Base-by-base conservation (phyloP, 305 asterid genomes). In the Fraxinus ornus region DNA sequence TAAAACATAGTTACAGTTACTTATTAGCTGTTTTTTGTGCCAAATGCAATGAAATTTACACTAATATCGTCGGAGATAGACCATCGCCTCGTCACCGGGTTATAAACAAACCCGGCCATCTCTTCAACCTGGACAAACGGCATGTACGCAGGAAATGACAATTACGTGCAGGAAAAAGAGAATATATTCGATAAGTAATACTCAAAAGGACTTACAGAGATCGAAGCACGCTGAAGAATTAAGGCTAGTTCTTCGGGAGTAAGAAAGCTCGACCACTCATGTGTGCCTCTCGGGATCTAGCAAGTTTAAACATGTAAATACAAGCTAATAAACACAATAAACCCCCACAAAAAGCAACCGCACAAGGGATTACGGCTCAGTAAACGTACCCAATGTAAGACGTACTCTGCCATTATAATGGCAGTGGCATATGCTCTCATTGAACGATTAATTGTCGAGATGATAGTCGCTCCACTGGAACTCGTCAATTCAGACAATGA, bases 341-440 rank as follows among this genome's bases (percentile, higher is more conserved):
- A 2, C 4, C 8, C 30, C 22, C 41, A 52, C 6, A 47, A 47
- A 47, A 47, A 13, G 77, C 24, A 78, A 0, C 28, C 8, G 76
- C 6, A 24, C 17, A 39, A 80, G 79, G 64, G 73, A 80, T 78
- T 22, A 32, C 4, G 78, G 82, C 15, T 66, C 26, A 77, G 82
- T 68, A 79, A 60, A 74, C 89, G 79, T 94, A 96, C 98, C 99
- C 98, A 96, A 47, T 84, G 91, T 77, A 96, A 85, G 83, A 94
- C 52, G 80, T 94, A 91, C 89, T 96, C 98, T 37, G 98, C 99
- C 72, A 84, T 82, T 71, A 94, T 5, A 60, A 96, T 91, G 81
- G 98, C 93, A 60, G 97, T 83, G 80, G 98, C 99, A 91, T 96
- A 94, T 79, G 98, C 97, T 87, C 97, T 93, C 93, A 94, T 91